Evolutionary conservation across 2,329 filamentous ascomycete genomes (phyloP).

Genomic region (Hyphodiscus sp.): DNA sequence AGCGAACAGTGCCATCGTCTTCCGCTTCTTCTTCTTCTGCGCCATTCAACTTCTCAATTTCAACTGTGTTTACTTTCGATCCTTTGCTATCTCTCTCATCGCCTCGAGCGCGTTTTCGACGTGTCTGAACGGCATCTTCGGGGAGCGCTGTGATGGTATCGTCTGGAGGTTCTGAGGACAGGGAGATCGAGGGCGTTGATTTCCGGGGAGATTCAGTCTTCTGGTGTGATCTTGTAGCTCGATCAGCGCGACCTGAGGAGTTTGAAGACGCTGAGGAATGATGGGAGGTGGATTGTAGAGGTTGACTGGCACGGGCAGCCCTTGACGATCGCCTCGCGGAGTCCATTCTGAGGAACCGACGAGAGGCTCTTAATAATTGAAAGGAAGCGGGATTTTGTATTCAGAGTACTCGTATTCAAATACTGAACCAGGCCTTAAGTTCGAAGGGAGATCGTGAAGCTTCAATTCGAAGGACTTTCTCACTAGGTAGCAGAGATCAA

Average conservation of each 20-base stretch:
- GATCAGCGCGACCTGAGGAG: conserved; percentile 69
- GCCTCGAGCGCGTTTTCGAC: conserved; percentile 67
- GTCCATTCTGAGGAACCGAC: conserved; percentile 37
- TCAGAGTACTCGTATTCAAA: not conserved
- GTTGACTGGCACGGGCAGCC: conserved; percentile 75
- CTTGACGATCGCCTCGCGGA: conserved; percentile 80
- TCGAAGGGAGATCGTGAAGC: not conserved
- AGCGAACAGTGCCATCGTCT: conserved; percentile 91
- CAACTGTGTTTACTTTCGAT: conserved; percentile 44
- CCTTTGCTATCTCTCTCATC: conserved; percentile 26
- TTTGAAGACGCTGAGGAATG: conserved; percentile 74
- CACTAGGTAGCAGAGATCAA: not conserved
- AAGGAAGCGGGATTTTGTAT: not conserved
- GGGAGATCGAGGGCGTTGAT: conserved; percentile 65
- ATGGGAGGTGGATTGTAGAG: conserved; percentile 60
- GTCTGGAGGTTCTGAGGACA: conserved; percentile 63
- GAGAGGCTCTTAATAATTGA: not conserved
- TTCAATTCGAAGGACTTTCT: not conserved
- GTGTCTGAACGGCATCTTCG: conserved; percentile 64
- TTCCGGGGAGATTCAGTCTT: conserved; percentile 70
- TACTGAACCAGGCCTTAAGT: not conserved
- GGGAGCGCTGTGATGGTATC: conserved; percentile 44
- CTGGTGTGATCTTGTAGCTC: conserved; percentile 63
- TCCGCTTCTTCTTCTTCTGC: conserved; percentile 64
- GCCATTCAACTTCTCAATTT: conserved; percentile 44